Conservation (phyloP, 2,329 filamentous ascomycete genomes). For the Aureobasidium pullulans region DNA sequence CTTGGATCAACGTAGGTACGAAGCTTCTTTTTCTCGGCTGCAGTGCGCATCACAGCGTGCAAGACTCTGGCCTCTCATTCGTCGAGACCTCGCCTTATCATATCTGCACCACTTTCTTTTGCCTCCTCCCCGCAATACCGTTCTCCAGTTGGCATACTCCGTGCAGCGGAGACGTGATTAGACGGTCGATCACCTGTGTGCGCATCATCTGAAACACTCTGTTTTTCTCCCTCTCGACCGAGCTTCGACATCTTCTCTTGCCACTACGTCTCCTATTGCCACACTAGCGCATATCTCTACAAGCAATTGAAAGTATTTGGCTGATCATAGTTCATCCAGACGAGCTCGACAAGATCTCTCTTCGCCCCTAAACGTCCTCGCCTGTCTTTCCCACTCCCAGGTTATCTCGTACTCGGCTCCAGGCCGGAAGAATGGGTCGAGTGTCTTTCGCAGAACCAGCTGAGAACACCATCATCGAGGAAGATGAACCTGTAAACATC, state of each 20-base stretch:
- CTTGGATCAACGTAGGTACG: constrained; percentile 2
- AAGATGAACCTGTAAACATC: constrained; percentile 47
- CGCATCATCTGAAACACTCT: constrained; percentile 10
- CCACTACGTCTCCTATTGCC: background rate
- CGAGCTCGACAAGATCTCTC: constrained; percentile 1
- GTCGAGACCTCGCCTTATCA: constrained; percentile 8
- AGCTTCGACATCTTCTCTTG: background rate
- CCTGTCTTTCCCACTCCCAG: background rate
- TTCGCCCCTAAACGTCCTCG: background rate
- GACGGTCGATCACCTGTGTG: background rate
- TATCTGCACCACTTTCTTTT: constrained; percentile 14
- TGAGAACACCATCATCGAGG: constrained; percentile 42
- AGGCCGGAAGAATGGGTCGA: constrained; percentile 48
- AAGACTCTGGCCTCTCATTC: constrained; percentile 13
- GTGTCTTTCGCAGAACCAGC: constrained; percentile 46
- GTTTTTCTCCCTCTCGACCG: background rate
- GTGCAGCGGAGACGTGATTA: background rate
- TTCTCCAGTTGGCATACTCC: constrained; percentile 11
- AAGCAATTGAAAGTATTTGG: background rate
- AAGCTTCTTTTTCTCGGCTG: background rate
- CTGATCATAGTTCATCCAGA: background rate
- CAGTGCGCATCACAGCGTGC: background rate
- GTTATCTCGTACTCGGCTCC: constrained; percentile 33
- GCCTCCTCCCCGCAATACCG: constrained; percentile 12
- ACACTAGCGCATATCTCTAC: background rate